Conservation (phyloP, 345 rosid species). For the Hibiscus trionum region DNA sequence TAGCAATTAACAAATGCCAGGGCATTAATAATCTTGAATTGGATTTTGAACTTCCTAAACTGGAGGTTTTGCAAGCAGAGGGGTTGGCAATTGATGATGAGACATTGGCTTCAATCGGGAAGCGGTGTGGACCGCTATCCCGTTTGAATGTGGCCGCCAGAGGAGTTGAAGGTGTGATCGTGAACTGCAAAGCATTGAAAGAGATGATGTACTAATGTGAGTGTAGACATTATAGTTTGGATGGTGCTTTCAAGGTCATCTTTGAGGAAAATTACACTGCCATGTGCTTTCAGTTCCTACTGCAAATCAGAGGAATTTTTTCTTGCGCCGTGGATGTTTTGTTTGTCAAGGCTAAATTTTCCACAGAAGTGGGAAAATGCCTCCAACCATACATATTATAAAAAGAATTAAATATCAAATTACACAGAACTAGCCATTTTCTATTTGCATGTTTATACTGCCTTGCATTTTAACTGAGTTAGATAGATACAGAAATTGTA, state of each 20-base stretch:
- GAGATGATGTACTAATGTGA: constrained; percentile 43
- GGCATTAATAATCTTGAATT: constrained; percentile 25
- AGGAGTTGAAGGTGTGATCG: constrained; percentile 48
- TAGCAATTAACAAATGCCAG: constrained; percentile 45
- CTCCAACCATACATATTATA: neutral
- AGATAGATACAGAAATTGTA: neutral
- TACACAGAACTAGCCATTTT: neutral
- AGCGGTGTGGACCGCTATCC: constrained; percentile 36
- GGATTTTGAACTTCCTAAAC: constrained; percentile 42
- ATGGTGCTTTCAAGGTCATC: constrained; percentile 58
- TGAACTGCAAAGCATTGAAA: constrained; percentile 40
- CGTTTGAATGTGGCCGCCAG: constrained; percentile 37
- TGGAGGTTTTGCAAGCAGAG: constrained; percentile 47
- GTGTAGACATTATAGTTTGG: constrained; percentile 24
- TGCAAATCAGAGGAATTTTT: constrained; percentile 26
- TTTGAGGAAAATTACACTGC: constrained; percentile 48
- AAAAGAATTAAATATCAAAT: neutral
- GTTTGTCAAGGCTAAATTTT: constrained; percentile 23
- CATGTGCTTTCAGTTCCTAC: constrained; percentile 26
- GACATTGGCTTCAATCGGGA: constrained; percentile 36
- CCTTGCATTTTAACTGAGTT: neutral
- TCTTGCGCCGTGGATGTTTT: constrained; percentile 64
- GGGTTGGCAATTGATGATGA: constrained; percentile 43
- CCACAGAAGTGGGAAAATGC: neutral
- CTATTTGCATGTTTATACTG: neutral